phyloP scores from a whole-genome alignment of 2,329 filamentous ascomycete genomes.

The Ploettnerulaceae sp. region DNA sequence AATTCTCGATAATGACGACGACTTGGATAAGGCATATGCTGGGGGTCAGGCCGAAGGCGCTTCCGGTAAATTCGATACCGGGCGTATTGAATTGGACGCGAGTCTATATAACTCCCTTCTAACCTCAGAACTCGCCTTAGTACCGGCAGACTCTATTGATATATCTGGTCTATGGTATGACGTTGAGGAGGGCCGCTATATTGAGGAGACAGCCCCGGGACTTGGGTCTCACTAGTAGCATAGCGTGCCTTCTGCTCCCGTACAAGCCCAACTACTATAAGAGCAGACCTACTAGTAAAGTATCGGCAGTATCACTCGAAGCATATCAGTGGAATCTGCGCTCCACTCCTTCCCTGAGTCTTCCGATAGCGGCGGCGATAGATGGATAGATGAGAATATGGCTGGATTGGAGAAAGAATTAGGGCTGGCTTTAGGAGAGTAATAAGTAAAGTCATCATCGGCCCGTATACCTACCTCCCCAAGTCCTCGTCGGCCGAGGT shows the following conservation, averaged over 20 bases:
- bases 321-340: conserved; percentile 16
- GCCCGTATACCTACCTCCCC: conserved; percentile 10
- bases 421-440: conserved; percentile 18
- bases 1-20: conserved; percentile 14
- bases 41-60: conserved; percentile 3
- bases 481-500: conserved; percentile 13
- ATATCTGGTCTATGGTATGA: conserved; percentile 16
- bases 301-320: conserved; percentile 17
- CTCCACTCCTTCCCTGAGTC: conserved; percentile 14
- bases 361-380: conserved; percentile 19
- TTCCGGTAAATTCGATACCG: conserved; percentile 14
- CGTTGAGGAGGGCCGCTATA: conserved; percentile 13
- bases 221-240: conserved; percentile 15
- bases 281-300: conserved; percentile 17
- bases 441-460: conserved; percentile 10
- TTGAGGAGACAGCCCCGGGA: conserved; percentile 12
- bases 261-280: conserved; percentile 16
- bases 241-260: conserved; percentile 18
- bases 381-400: conserved; percentile 18
- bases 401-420: conserved; percentile 21
- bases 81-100: conserved; percentile 14
- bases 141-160: conserved; percentile 17
- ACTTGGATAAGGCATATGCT: conserved; percentile 12
- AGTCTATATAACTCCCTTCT: conserved; percentile 10
- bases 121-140: conserved; percentile 18